These are phyloP conservation scores for Diaporthe sp. DNA, from an alignment of 2,329 filamentous ascomycete species.

Conservation along the genomic window DNA sequence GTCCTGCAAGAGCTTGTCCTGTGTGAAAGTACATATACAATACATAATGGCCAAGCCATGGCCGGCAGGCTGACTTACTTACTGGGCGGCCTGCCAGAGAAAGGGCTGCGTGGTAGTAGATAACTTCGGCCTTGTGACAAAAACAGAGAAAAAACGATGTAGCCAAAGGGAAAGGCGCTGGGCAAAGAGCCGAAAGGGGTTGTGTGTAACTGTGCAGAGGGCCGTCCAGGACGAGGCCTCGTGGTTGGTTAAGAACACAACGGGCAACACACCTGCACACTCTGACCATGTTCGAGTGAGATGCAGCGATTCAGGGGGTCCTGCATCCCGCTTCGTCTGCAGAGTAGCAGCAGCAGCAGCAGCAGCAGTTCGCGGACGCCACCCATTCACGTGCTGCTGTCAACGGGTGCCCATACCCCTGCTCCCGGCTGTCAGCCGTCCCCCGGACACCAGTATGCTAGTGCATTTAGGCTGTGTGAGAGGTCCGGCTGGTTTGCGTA, in stretches of 20 bases:
- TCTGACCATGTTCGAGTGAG: background rate
- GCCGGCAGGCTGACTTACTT: background rate
- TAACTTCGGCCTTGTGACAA: conserved; percentile 3
- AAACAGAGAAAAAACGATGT: background rate
- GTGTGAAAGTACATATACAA: background rate
- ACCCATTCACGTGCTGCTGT: conserved; percentile 24
- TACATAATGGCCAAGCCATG: background rate
- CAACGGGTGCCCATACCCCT: background rate
- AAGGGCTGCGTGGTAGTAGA: background rate
- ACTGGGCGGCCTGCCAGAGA: background rate
- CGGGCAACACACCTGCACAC: conserved; percentile 1
- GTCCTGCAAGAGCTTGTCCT: background rate
- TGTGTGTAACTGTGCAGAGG: background rate
- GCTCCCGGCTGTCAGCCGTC: conserved; percentile 19
- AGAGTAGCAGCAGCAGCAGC: background rate
- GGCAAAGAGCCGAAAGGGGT: background rate
- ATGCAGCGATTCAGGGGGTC: conserved; percentile 3
- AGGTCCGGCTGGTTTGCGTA: background rate
- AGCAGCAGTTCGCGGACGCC: conserved; percentile 12
- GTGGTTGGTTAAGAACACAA: conserved; percentile 1
- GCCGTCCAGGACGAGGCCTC: background rate
- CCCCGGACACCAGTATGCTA: conserved; percentile 8
- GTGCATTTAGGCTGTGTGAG: background rate
- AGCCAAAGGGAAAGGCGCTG: background rate
- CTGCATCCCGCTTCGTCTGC: background rate